Conservation (phyloP, 345 rosid genomes). For the Brassica carinata region DNA sequence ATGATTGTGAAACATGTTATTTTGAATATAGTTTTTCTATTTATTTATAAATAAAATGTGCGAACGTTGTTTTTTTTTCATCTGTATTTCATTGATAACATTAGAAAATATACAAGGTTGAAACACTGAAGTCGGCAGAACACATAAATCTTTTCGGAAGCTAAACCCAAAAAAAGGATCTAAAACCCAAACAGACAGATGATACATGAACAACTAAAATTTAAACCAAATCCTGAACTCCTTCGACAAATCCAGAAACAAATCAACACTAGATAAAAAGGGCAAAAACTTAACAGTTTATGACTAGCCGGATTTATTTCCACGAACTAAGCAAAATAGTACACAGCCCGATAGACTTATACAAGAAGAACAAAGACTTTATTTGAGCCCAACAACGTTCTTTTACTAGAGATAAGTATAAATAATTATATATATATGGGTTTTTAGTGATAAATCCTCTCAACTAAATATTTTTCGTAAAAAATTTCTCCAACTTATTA, state of each 20-base stretch:
- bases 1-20: conserved; percentile 5
- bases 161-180: too few species aligned
- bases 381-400: not conserved
- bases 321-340: not conserved
- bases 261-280: too few species aligned
- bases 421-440: not conserved
- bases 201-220: not conserved
- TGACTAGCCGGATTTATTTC: not conserved
- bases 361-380: not conserved
- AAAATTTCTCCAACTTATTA: too few species aligned
- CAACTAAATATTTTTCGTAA: too few species aligned
- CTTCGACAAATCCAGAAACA: not conserved
- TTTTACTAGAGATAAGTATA: not conserved
- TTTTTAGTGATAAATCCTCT: too few species aligned
- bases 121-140: too few species aligned
- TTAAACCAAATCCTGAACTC: not conserved
- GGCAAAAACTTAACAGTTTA: not conserved
- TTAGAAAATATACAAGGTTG: too few species aligned
- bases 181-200: not conserved
- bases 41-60: not conserved
- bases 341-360: not conserved
- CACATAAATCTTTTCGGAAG: too few species aligned
- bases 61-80: not conserved
- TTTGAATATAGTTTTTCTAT: not conserved
- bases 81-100: too few species aligned